A percentile compares a stretch with the other conserved stretches of the same genome.
phyloP scores from a whole-genome alignment of 352 stramenopile genomes.

The Blastocystis sp. region DNA sequence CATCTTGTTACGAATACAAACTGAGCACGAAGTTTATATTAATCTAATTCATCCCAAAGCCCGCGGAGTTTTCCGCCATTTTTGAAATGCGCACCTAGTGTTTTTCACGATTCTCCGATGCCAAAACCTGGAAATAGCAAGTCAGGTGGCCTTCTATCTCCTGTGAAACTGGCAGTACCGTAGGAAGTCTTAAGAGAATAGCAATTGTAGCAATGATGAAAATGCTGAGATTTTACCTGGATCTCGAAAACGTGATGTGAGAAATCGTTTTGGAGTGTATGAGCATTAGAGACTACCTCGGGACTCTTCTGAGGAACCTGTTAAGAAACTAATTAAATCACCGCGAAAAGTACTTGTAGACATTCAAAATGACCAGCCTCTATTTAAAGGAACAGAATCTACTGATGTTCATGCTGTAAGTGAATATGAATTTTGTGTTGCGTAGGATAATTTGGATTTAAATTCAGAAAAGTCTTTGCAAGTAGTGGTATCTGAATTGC shows the following conservation, averaged over 20 bases:
- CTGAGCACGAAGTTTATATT: too few species aligned
- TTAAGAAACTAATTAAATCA: neutral
- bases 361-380: neutral
- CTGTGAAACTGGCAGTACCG: neutral
- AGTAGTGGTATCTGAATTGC: neutral
- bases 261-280: neutral
- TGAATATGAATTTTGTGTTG: neutral
- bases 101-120: too few species aligned
- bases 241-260: constrained; percentile 20
- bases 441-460: neutral
- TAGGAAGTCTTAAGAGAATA: neutral
- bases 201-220: constrained; percentile 17
- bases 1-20: too few species aligned
- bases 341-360: neutral
- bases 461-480: neutral
- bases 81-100: too few species aligned
- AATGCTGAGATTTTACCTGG: neutral
- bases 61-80: too few species aligned
- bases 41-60: too few species aligned
- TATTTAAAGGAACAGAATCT: neutral
- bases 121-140: too few species aligned
- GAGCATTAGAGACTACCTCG: neutral
- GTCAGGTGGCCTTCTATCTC: neutral
- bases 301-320: neutral
- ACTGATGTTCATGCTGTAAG: neutral